Evolutionary conservation across 768 basidiomycete species (phyloP), one percentile per base, ranked within the genome.

Genomic region (Holtermanniella nyarrowii): DNA sequence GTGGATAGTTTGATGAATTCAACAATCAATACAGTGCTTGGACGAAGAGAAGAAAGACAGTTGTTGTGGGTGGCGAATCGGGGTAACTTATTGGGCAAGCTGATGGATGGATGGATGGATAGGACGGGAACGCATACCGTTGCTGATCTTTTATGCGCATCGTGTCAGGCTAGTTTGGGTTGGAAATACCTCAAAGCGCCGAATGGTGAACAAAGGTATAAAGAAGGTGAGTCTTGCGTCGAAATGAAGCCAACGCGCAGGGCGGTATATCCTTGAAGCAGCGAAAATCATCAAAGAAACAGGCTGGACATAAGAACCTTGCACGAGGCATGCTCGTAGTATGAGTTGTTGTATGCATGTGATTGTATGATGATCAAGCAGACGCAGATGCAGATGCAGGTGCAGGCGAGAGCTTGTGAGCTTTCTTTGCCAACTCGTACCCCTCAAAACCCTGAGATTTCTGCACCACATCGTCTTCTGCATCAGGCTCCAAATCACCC

Each of bases 401-500:
- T 16, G 31, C 10, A 7, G 31, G 31, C 31, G 31, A 7, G 31
- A 37, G 31, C 16, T 37, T 48, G 10, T 37, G 24, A 7, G 14
- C 18, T 42, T 49, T 51, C 50, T 48, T 54, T 1, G 71, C 73
- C n/a, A 69, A 56, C 48, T 72, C 71, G 50, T 68, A 72, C 10
- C 69, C 63, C 41, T 72, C 72, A 48, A 70, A 74, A 7, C 89
- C 89, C 37, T 86, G 76, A 2, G 89, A 89, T 43, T 78, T 79
- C 58, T 88, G 83, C 12, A 95, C 78, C 16, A 79, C 80, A 18
- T 83, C 81, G 18, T 89, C 83, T 1, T 79, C 74, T 0, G 91
- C 91, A 66, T 96, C 91, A 3, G 91, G 91, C 55, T 90, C 89
- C 14, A 89, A 75, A 48, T 91, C 86, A 1, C 91, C 91, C 55